phyloP scores from a whole-genome alignment of 805 yeast genomes.

The Metschnikowia aberdeeniae region DNA sequence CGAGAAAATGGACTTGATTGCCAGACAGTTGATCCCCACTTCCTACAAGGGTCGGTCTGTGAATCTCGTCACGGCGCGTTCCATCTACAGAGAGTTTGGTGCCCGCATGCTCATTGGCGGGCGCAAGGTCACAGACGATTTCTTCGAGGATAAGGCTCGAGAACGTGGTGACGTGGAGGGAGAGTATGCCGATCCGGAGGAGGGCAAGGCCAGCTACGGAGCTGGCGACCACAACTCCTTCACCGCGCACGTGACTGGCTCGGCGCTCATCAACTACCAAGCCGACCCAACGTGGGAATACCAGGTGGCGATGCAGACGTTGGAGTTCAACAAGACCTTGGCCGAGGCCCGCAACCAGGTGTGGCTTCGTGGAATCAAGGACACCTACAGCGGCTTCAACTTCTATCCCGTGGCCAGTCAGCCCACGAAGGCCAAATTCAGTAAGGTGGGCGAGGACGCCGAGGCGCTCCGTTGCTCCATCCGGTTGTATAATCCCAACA shows the following conservation, averaged over 20 bases:
- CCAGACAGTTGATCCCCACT: conserved; percentile 76
- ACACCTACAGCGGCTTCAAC: conserved; percentile 77
- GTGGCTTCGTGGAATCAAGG: conserved; percentile 59
- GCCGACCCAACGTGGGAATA: conserved; percentile 77
- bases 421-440: conserved; percentile 45
- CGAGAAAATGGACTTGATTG: conserved; percentile 79
- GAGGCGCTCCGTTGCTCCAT: conserved; percentile 40
- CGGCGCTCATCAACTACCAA: conserved; percentile 40
- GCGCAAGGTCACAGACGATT: conserved; percentile 77
- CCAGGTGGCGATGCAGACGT: conserved; percentile 76
- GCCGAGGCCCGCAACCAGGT: conserved; percentile 54
- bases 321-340: conserved; percentile 64
- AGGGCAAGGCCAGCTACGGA: conserved; percentile 13
- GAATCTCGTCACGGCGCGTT: conserved; percentile 85
- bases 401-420: conserved; percentile 76
- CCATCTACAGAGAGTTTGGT: conserved; percentile 89
- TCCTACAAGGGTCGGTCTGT: conserved; percentile 89
- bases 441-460: conserved; percentile 25
- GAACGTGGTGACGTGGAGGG: conserved; percentile 67
- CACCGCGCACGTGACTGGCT: conserved; percentile 35
- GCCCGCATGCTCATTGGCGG: conserved; percentile 80
- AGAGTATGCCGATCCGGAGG: conserved; percentile 59
- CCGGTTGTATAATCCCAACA: conserved; percentile 37
- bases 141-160: conserved; percentile 63
- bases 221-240: conserved; percentile 17